Evolutionary conservation across 305 asterid species (phyloP).

Genomic region (Nicotiana rustica): DNA sequence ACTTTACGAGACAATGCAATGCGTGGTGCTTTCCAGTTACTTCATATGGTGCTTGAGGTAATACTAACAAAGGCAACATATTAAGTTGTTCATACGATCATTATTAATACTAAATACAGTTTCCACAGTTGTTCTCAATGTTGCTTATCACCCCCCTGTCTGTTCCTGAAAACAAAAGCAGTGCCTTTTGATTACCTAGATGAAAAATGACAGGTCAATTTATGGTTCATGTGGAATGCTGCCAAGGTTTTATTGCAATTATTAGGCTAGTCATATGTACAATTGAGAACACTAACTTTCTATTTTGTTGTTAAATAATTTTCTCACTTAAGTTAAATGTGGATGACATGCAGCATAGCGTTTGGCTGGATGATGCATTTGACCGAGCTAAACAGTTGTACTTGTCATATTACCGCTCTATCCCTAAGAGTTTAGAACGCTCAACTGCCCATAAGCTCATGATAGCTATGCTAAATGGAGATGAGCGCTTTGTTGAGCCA

Average conservation of each 20-base stretch:
- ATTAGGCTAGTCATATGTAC: conserved; percentile 27
- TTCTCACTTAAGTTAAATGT: conserved; percentile 32
- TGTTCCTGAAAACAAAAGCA: not conserved
- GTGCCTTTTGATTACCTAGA: conserved; percentile 8
- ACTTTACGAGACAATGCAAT: conserved; percentile 94
- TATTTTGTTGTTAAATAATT: conserved; percentile 15
- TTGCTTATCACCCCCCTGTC: not conserved
- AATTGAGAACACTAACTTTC: conserved; percentile 6
- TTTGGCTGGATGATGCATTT: conserved; percentile 97
- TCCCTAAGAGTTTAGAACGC: conserved; percentile 98
- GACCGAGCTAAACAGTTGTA: conserved; percentile 97
- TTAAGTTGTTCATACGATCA: not conserved
- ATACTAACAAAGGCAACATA: conserved; percentile 27
- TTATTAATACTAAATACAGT: conserved; percentile 12
- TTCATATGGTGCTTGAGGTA: conserved; percentile 99
- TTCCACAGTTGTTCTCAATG: conserved; percentile 16
- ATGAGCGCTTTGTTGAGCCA: conserved; percentile 98
- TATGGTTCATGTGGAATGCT: not conserved
- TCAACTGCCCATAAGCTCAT: conserved; percentile 99
- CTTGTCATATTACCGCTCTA: conserved; percentile 91
- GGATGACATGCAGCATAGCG: conserved; percentile 82
- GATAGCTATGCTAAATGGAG: conserved; percentile 95
- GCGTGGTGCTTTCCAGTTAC: conserved; percentile 99
- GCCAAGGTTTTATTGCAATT: conserved; percentile 14
- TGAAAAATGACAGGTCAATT: not conserved